Base-by-base conservation (phyloP, 139 green algal genomes). In the Parachlorella kessleri region DNA sequence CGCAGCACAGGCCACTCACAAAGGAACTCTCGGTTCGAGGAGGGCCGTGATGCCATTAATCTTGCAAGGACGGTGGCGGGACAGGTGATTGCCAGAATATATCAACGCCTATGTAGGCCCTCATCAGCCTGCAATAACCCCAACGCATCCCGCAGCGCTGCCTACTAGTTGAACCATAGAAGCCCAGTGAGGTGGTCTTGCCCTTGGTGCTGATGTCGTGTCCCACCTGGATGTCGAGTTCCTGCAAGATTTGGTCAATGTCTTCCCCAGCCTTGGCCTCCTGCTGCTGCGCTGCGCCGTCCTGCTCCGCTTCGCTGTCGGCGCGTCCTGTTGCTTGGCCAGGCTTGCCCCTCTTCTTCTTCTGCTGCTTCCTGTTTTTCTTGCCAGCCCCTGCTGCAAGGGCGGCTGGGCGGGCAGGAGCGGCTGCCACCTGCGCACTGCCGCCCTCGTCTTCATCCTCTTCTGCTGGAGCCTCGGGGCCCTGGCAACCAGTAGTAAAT, bases 181-280 rank as follows among this genome's bases (percentile, higher is more conserved):
- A 71, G 4, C 35, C 32, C 28, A 21, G 66, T 3, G 4, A 35
- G 35, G 8, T n/a, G 66, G 7, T 23, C 2, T 30, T 6, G 63
- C 6, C 30, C n/a, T 40, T 40, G 1, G 4, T 36, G 40, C 18
- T 9, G 8, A 67, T 41, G 30, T 23, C 68, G 23, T 48, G n/a
- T 66, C 66, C 65, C 42, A 82, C 75, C 35, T 74, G 70, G 4
- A 95, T 81, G 53, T 94, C 88, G 4, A 95, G 82, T 77, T 95
- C 90, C n/a, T 78, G 37, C 28, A 95, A 48, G 2, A 95, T 83
- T 14, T 70, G 35, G 42, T 95, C 90, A 6, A 96, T 87, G 36
- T 96, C 88, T 21, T 93, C 87, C 37, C 85, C 89, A 6, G 79
- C 81, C 24, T 73, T 64, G 30, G 6, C 14, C 54, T 53, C 59